phyloP scores from a whole-genome alignment of 352 stramenopile genomes.

The Phytophthora sp. region DNA sequence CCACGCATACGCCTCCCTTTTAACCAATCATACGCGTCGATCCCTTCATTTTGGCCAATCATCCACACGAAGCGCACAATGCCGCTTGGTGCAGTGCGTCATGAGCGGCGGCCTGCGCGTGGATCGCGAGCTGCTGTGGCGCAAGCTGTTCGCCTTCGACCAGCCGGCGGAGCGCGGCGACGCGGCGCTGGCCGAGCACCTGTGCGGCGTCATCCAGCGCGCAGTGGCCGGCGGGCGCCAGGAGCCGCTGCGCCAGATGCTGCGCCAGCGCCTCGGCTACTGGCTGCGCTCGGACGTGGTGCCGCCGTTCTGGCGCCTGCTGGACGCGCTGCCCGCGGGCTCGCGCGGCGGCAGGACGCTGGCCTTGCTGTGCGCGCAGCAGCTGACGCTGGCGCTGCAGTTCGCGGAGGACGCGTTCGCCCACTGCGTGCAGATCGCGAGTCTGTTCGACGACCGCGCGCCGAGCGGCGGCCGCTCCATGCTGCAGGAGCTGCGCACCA shows the following conservation, averaged over 20 bases:
- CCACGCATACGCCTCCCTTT: too few species aligned
- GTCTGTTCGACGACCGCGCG: constrained; percentile 51
- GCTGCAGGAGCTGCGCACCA: constrained; percentile 53
- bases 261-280: constrained; percentile 65
- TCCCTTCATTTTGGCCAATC: too few species aligned
- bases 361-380: constrained; percentile 60
- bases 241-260: constrained; percentile 60
- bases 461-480: too few species aligned
- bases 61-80: background rate
- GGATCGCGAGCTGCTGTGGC: constrained; percentile 67
- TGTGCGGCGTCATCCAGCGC: constrained; percentile 43
- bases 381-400: constrained; percentile 73
- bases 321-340: constrained; percentile 30
- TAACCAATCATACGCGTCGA: too few species aligned
- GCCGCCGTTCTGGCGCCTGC: constrained; percentile 71
- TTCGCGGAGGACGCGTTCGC: constrained; percentile 76
- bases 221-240: constrained; percentile 37
- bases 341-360: constrained; percentile 34
- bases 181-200: constrained; percentile 20
- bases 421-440: constrained; percentile 70
- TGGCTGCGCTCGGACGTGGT: constrained; percentile 71
- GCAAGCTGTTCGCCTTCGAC: constrained; percentile 75
- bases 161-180: constrained; percentile 13
- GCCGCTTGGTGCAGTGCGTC: background rate
- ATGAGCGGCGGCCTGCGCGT: constrained; percentile 46